Base-by-base conservation (phyloP, 148 eudicot genomes). In the Drosera capensis region DNA sequence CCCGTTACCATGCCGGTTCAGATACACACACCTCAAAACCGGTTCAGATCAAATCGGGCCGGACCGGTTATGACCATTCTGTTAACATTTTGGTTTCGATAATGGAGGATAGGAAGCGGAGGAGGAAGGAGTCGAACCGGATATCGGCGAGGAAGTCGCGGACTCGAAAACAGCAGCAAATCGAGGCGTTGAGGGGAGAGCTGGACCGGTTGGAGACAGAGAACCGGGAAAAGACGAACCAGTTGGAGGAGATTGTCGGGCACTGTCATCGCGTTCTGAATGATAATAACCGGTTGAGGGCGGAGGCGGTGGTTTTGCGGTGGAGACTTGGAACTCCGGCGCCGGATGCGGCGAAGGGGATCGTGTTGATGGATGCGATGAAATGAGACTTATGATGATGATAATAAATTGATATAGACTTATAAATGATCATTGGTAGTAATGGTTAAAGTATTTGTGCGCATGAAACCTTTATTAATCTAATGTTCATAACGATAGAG, bases 101-200 rank as follows among this genome's bases (percentile, higher is more conserved):
- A 14, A 23, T 45, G 15, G 80, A 66, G 14, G 82, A 76, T 45
- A 50, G 75, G 13, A 76, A 72, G 67, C 74, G 57, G 2, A 66
- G 63, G 61, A 59, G 82, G 49, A 76, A 55, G 82, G 21, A 62
- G 36, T 76, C 82, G 3, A 76, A 76, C 58, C 59, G 72, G 28
- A 72, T 62, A 35, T 76, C 82, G 4, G 82, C 82, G 1, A 63
- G 70, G 66, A 58, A 78, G 55, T 76, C 82, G 23, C 62, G 82
- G 28, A 56, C 68, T 78, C 60, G 82, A 46, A 76, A 76, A 56
- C 74, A 66, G 55, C 59, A 23, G 15, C 78, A 76, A 15, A 13
- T 76, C 57, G 82, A 76, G 35, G 66, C 65, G 41, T 21, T 72
- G 62, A 59, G 68, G 65, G 50, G 50, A 57, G 48, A 56, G 23